Percentiles rank a stretch among this genome's conserved stretches.
Evolutionary conservation across 164 flowering plant genomes (phyloP).

Genomic region (Vitis labrusca): DNA sequence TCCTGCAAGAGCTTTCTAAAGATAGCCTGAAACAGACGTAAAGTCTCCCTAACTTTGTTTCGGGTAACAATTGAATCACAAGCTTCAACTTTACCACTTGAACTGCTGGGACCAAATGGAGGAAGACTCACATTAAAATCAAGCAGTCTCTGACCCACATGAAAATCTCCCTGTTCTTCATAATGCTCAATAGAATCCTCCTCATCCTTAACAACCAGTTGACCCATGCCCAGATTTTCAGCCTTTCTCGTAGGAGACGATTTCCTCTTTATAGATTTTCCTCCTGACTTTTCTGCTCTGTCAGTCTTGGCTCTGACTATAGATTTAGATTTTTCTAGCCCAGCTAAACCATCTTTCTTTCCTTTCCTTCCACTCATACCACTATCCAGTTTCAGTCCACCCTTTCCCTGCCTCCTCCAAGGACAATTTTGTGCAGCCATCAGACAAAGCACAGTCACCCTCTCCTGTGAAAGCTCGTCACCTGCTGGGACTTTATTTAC

Average conservation of each 20-base stretch:
- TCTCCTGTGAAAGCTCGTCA: conserved; percentile 12
- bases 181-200: conserved; percentile 14
- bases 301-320: conserved; percentile 1
- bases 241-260: conserved; percentile 3
- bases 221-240: conserved; percentile 4
- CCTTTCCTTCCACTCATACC: conserved; percentile 18
- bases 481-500: conserved; percentile 6
- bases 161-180: conserved; percentile 18
- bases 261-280: conserved; percentile 14
- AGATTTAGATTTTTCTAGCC: conserved; percentile 8
- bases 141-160: conserved; percentile 7
- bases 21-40: conserved; percentile 61
- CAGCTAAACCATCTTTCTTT: conserved; percentile 17
- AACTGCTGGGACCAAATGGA: conserved; percentile 34
- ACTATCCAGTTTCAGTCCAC: conserved; percentile 6
- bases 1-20: conserved; percentile 66
- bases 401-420: conserved; percentile 44
- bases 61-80: conserved; percentile 29
- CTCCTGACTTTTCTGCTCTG: conserved; percentile 4
- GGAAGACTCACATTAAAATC: conserved; percentile 29
- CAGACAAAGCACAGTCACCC: conserved; percentile 40
- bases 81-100: conserved; percentile 15
- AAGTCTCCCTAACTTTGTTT: conserved; percentile 65
- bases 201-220: conserved; percentile 14
- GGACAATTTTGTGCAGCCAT: conserved; percentile 56